Conservation (phyloP, 163 green algal species). For the Chlamydomonas reinhardtii region DNA sequence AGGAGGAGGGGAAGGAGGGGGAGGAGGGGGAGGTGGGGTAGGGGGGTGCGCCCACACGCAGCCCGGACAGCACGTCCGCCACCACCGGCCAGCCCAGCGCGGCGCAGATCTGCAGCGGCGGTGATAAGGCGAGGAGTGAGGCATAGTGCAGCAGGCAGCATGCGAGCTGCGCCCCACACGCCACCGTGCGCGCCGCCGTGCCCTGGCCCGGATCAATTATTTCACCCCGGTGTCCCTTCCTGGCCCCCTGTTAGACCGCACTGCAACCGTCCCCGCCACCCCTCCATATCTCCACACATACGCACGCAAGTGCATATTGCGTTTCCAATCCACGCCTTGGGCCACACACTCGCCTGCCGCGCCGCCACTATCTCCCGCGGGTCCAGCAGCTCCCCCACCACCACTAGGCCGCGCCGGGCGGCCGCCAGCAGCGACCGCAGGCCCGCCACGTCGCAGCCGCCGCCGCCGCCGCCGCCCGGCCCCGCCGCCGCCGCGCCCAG, state of each 20-base stretch:
- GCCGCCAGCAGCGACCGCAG: slow-evolving; percentile 53
- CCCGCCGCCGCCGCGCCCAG: background rate
- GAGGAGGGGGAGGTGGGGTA: background rate
- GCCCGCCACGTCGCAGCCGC: slow-evolving; percentile 32
- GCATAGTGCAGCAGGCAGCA: no score
- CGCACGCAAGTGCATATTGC: no score
- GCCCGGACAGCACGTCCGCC: slow-evolving; percentile 93
- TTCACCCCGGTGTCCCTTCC: no score
- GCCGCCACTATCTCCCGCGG: slow-evolving; percentile 74
- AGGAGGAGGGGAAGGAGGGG: no score
- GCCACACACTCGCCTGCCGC: slow-evolving; percentile 31
- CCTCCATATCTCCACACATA: no score
- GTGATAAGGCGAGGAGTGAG: no score
- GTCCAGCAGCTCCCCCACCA: slow-evolving; percentile 79
- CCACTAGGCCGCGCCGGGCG: slow-evolving; percentile 77
- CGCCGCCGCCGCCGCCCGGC: background rate
- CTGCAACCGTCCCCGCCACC: no score
- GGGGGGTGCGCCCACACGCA: slow-evolving; percentile 73
- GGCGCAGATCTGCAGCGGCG: slow-evolving; percentile 58
- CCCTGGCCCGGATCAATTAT: no score
- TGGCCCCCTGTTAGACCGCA: no score
- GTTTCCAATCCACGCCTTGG: no score
- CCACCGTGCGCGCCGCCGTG: no score
- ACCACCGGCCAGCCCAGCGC: slow-evolving; percentile 89
- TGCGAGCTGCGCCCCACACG: no score